Evolutionary conservation across 2,329 filamentous ascomycete species (phyloP).

Genomic region (Didymella lethalis): DNA sequence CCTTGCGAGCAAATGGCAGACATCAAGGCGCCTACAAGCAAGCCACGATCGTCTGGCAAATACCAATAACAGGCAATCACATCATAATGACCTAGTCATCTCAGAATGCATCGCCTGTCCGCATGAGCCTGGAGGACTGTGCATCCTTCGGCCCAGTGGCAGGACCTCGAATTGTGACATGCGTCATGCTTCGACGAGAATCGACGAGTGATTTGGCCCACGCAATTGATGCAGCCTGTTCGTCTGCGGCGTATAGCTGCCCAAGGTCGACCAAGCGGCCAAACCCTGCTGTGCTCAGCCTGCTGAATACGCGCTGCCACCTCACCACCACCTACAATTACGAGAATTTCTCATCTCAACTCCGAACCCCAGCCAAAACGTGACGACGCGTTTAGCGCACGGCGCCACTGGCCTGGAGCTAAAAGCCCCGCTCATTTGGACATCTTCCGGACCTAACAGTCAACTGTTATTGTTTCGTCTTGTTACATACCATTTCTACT

Average conservation of each 20-base stretch:
- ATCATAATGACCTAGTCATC: background rate
- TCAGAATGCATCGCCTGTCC: background rate
- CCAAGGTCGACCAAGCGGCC: background rate
- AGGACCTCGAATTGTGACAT: constrained; percentile 12
- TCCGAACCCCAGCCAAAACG: constrained; percentile 18
- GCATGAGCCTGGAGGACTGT: constrained; percentile 1
- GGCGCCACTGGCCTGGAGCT: background rate
- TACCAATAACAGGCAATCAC: background rate
- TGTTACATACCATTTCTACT: background rate
- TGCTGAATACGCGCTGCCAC: background rate
- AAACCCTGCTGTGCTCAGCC: background rate
- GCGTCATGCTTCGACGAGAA: constrained; percentile 7
- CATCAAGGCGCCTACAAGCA: constrained; percentile 2
- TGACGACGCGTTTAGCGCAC: constrained; percentile 22
- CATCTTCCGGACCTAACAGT: background rate
- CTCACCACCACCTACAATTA: background rate
- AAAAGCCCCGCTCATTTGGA: constrained; percentile 9
- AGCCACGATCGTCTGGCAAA: background rate
- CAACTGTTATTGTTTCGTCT: background rate
- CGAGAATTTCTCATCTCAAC: background rate
- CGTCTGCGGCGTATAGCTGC: background rate
- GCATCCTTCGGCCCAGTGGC: background rate
- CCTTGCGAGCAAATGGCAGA: background rate
- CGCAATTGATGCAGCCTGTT: constrained; percentile 1
- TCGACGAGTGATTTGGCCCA: background rate